phyloP scores from a whole-genome alignment of 1,284 basidiomycete species.

The Coniferiporia weirii region DNA sequence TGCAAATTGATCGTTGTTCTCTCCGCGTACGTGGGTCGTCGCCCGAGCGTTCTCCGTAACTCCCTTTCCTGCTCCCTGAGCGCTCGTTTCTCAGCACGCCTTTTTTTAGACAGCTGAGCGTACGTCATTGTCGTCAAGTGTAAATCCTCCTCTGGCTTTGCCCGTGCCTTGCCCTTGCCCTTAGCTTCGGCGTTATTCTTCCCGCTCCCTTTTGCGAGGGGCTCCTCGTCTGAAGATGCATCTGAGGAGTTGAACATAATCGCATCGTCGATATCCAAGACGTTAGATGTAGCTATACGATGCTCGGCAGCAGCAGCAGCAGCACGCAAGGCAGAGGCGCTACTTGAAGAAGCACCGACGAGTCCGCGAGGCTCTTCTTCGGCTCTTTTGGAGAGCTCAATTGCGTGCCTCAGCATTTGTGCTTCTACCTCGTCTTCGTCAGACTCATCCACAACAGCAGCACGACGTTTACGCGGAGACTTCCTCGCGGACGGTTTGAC shows the following conservation, averaged over 20 bases:
- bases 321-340: slow-evolving; percentile 42
- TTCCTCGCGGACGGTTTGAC: slow-evolving; percentile 30
- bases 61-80: slow-evolving; percentile 45
- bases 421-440: slow-evolving; percentile 41
- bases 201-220: slow-evolving; percentile 26
- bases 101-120: slow-evolving; percentile 21
- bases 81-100: slow-evolving; percentile 29
- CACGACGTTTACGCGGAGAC: slow-evolving; percentile 19
- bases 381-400: slow-evolving; percentile 47
- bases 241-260: slow-evolving; percentile 24
- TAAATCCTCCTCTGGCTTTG: background rate
- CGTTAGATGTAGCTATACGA: slow-evolving; percentile 33
- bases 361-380: slow-evolving; percentile 27
- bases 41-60: slow-evolving; percentile 52
- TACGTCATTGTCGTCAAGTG: no score
- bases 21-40: slow-evolving; percentile 73
- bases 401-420: slow-evolving; percentile 52
- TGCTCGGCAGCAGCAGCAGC: slow-evolving; percentile 53
- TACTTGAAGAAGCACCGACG: slow-evolving; percentile 34
- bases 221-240: slow-evolving; percentile 33
- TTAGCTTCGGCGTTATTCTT: slow-evolving; percentile 31
- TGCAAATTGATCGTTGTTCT: slow-evolving; percentile 63
- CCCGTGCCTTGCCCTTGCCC: slow-evolving; percentile 26
- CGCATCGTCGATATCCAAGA: slow-evolving; percentile 23
- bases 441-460: slow-evolving; percentile 22